phyloP scores from a whole-genome alignment of 768 basidiomycete genomes.

The Lactifluus piperatus region DNA sequence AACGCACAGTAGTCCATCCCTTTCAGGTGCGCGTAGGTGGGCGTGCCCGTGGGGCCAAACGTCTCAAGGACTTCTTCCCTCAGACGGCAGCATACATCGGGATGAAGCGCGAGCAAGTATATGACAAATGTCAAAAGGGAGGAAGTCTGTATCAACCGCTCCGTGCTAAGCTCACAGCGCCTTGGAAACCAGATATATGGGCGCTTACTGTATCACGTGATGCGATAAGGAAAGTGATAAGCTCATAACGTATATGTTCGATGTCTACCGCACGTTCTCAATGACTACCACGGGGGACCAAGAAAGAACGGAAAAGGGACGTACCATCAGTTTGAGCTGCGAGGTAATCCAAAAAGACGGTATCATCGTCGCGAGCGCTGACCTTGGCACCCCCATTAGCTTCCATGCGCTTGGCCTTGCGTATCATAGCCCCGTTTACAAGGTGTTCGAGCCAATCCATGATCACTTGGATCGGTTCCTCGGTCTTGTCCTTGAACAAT shows the following conservation, averaged over 20 bases:
- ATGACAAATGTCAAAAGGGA: conserved; percentile 28
- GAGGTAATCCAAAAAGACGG: conserved; percentile 19
- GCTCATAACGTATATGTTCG: conserved; percentile 20
- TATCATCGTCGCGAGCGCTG: conserved; percentile 10
- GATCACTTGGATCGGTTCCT: conserved; percentile 12
- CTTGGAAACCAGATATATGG: neutral
- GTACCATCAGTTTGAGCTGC: conserved; percentile 14
- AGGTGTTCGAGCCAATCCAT: conserved; percentile 17
- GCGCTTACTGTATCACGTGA: conserved; percentile 18
- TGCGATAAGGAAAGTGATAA: conserved; percentile 20
- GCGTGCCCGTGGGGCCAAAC: conserved; percentile 24
- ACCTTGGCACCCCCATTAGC: conserved; percentile 2
- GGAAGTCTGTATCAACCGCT: conserved; percentile 21
- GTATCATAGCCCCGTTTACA: conserved; percentile 7
- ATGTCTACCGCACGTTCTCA: conserved; percentile 9
- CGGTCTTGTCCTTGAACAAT: conserved; percentile 18
- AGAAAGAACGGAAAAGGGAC: neutral
- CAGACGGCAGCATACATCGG: conserved; percentile 25
- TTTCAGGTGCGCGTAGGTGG: conserved; percentile 28
- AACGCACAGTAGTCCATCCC: conserved; percentile 27
- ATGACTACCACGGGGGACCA: neutral
- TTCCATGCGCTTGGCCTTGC: conserved; percentile 10
- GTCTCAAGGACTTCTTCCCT: conserved; percentile 28
- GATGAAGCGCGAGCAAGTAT: conserved; percentile 29
- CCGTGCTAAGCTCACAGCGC: neutral